These are phyloP conservation scores for Staphylotrichum tortipilum DNA, from an alignment of 495 filamentous ascomycete species.

Conservation along the genomic window DNA sequence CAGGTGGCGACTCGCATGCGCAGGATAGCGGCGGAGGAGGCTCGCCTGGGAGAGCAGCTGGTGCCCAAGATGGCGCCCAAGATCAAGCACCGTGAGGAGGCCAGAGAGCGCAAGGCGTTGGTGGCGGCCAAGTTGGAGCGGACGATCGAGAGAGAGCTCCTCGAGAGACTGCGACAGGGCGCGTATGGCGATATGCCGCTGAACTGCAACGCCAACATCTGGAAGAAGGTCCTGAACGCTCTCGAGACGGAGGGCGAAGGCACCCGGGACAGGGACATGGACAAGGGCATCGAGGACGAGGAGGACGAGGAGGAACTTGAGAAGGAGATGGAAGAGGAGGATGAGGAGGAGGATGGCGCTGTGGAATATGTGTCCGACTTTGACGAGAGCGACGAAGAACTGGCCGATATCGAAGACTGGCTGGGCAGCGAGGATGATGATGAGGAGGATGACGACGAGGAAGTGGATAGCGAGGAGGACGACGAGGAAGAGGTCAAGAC, in stretches of 20 bases:
- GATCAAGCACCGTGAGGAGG: slow-evolving; percentile 77
- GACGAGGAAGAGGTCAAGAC: slow-evolving; percentile 37
- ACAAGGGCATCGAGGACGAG: slow-evolving; percentile 76
- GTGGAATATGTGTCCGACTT: slow-evolving; percentile 76
- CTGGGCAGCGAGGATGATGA: slow-evolving; percentile 41
- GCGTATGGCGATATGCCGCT: slow-evolving; percentile 92
- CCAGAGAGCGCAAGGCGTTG: slow-evolving; percentile 86
- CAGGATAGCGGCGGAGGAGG: slow-evolving; percentile 77
- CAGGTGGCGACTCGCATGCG: slow-evolving; percentile 86
- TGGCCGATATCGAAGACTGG: slow-evolving; percentile 44
- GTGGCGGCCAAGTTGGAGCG: slow-evolving; percentile 92
- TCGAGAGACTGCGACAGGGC: slow-evolving; percentile 82
- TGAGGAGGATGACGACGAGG: slow-evolving; percentile 39
- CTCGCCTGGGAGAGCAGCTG: slow-evolving; percentile 78
- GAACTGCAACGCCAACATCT: slow-evolving; percentile 87
- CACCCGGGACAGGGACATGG: slow-evolving; percentile 75
- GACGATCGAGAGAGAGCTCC: slow-evolving; percentile 90
- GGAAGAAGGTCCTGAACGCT: slow-evolving; percentile 93
- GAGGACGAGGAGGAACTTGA: slow-evolving; percentile 56
- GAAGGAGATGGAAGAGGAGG: slow-evolving; percentile 60
- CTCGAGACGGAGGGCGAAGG: slow-evolving; percentile 82
- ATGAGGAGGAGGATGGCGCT: slow-evolving; percentile 56
- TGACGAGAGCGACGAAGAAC: slow-evolving; percentile 46
- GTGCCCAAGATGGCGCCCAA: slow-evolving; percentile 92
- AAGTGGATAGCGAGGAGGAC: slow-evolving; percentile 38